Evolutionary conservation across 148 eudicot species (phyloP).

Genomic region (Beta vulgaris): DNA sequence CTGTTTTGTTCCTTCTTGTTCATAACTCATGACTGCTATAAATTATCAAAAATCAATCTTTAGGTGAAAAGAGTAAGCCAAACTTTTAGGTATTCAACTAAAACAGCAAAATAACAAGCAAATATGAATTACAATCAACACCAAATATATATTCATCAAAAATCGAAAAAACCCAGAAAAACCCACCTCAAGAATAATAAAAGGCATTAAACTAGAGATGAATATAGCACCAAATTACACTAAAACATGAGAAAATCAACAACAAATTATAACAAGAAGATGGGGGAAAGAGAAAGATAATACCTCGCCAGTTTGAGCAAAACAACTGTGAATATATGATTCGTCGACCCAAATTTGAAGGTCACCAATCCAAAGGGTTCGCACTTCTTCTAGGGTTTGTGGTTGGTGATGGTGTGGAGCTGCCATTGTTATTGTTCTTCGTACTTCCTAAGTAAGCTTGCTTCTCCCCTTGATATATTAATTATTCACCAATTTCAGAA

Average conservation of each 20-base stretch:
- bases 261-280: neutral
- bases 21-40: neutral
- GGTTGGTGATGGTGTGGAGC: slow-evolving; percentile 63
- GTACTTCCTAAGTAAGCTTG: neutral
- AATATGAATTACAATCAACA: neutral
- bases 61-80: neutral
- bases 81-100: neutral
- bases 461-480: no score
- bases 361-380: slow-evolving; percentile 98
- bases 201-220: neutral
- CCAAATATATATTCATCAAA: neutral
- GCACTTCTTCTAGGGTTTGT: slow-evolving; percentile 80
- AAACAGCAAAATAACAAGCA: neutral
- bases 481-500: no score
- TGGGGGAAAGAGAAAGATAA: neutral
- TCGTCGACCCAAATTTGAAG: slow-evolving; percentile 94
- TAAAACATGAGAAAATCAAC: neutral
- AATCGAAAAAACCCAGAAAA: slow-evolving; percentile 1
- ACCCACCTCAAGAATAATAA: neutral
- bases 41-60: neutral
- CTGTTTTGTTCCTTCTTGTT: no score
- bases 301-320: slow-evolving; percentile 72
- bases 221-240: neutral
- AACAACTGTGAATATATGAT: slow-evolving; percentile 64
- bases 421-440: slow-evolving; percentile 14